Percentiles rank a stretch among this genome's conserved stretches.
Evolutionary conservation across 202 grass and related monocot genomes (phyloP).

Genomic region (Panicum virgatum): DNA sequence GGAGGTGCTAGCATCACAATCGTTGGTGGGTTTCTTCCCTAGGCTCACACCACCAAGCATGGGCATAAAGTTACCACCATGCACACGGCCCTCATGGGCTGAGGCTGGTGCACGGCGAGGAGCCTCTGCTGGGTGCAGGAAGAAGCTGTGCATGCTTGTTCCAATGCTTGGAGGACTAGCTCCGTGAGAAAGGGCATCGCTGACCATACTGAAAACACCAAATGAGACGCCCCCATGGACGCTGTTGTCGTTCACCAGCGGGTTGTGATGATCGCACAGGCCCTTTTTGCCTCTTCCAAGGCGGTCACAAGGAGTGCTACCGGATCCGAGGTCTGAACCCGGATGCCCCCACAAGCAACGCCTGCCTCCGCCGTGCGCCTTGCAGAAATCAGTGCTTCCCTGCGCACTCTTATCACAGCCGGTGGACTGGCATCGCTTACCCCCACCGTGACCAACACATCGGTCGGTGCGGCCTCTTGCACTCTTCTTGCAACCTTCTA

Average conservation of each 20-base stretch:
- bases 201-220: constrained; percentile 29
- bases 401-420: constrained; percentile 78
- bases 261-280: constrained; percentile 54
- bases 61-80: constrained; percentile 75
- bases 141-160: constrained; percentile 34
- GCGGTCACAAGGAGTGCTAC: constrained; percentile 54
- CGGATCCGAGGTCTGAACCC: constrained; percentile 42
- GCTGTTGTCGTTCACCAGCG: constrained; percentile 57
- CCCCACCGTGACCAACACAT: constrained; percentile 85
- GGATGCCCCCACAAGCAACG: constrained; percentile 69
- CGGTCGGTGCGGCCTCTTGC: constrained; percentile 77
- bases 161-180: constrained; percentile 6
- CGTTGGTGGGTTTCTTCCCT: constrained; percentile 11
- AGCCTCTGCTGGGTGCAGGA: constrained; percentile 27
- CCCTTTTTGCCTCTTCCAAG: constrained; percentile 71
- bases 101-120: background rate
- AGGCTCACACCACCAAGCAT: constrained; percentile 44
- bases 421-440: constrained; percentile 68
- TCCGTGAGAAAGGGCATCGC: constrained; percentile 19
- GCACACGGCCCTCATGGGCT: constrained; percentile 66
- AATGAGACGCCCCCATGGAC: constrained; percentile 63
- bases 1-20: background rate
- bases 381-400: constrained; percentile 90
- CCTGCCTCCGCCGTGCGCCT: constrained; percentile 77
- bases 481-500: constrained; percentile 67